These are phyloP conservation scores for Anthoceros angustus DNA, from an alignment of 225 moss, liverwort and hornwort species.

Conservation along the genomic window DNA sequence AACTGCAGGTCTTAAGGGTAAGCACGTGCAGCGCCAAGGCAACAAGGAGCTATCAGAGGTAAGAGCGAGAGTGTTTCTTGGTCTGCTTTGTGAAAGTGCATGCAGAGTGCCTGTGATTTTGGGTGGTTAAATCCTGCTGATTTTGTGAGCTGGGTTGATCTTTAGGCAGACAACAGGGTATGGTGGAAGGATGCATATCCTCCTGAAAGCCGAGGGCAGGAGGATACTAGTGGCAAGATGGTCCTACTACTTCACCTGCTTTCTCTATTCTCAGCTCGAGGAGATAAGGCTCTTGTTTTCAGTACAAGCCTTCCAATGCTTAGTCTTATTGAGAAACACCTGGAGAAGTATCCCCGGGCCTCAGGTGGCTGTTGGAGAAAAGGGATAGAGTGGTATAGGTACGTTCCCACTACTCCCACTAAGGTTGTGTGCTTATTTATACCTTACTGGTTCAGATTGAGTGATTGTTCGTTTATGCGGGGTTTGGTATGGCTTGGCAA, in stretches of 20 bases:
- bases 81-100: neutral
- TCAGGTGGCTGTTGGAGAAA: constrained; percentile 45
- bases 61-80: neutral
- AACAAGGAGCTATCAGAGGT: neutral
- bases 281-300: constrained; percentile 84
- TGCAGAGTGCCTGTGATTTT: neutral
- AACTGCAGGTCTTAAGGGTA: no score
- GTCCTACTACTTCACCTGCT: constrained; percentile 64
- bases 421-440: neutral
- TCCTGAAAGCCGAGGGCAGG: constrained; percentile 30
- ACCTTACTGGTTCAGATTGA: neutral
- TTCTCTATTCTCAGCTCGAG: constrained; percentile 36
- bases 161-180: constrained; percentile 48
- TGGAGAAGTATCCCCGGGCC: constrained; percentile 27
- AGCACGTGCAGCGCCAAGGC: no score
- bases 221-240: constrained; percentile 82
- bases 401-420: neutral
- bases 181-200: constrained; percentile 90
- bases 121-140: neutral
- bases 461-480: neutral
- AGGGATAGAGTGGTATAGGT: constrained; percentile 92
- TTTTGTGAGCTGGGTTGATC: neutral
- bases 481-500: no score
- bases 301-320: constrained; percentile 88
- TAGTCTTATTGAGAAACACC: constrained; percentile 66